Base-by-base conservation (phyloP, 1,284 basidiomycete species). In the Papiliotrema flavescens region DNA sequence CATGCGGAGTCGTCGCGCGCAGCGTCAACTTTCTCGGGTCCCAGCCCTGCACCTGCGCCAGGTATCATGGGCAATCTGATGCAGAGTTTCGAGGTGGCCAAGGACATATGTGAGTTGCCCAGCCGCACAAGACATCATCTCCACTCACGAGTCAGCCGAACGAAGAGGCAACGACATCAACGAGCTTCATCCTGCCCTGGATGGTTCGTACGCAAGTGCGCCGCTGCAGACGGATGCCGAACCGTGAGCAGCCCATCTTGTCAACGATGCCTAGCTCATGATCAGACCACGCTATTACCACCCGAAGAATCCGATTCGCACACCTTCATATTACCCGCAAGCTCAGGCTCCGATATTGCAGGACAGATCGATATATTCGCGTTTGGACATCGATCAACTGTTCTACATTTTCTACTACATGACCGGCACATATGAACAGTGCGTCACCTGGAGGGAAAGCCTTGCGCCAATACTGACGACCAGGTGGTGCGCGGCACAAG, bases 371-470 rank as follows among this genome's bases (percentile, higher is more conserved):
- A 83, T 98, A 51, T 98, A 96, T 76, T 82, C 87, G 52, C 90
- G 95, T 73, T 83, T 98, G 60, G 96, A 99, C 64, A 87, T 97
- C 41, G 96, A 99, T 79, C 98, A 94, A 36, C 80, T 98, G 20
- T 98, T 99, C 79, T 99, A 94, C 79, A 90, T 98, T 72, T 99
- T 99, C 79, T 99, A 99, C 80, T 98, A 92, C 79, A 85, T 91
- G 59, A 91, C 93, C 22, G 91, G 93, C 55, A 95, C 93, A 65
- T 98, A 97, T 79, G 92, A 95, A 76, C 94, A 97, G 89, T 92
- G 71, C 63, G 87, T 75, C 19, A 5, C 9, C 2, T 17, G 6
- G n/a, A 13, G 26, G 7, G 8, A 7, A 48, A n/a, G 28, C 26
- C 34, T 23, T 45, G n/a, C n/a, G n/a, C n/a, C 20, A 22, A n/a